These are phyloP conservation scores for Diutina siamensis DNA, from an alignment of 1,139 yeast genomes.

Conservation along the genomic window DNA sequence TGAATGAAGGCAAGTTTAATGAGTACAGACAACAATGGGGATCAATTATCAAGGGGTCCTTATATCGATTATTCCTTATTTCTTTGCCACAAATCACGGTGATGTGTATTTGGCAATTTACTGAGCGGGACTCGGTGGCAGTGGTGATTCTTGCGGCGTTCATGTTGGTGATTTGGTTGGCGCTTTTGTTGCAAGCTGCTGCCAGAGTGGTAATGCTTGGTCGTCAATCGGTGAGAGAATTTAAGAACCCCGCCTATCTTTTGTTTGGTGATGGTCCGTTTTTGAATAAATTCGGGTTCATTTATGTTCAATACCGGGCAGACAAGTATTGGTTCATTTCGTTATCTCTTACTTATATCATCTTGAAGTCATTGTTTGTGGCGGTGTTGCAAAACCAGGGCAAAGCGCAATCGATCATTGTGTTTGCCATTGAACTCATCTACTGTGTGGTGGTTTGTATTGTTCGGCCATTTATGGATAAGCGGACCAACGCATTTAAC, in stretches of 20 bases:
- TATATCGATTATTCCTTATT: slow-evolving; percentile 69
- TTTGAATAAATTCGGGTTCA: slow-evolving; percentile 82
- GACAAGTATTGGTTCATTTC: slow-evolving; percentile 75
- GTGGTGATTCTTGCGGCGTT: slow-evolving; percentile 68
- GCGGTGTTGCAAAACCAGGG: slow-evolving; percentile 79
- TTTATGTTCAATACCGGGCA: slow-evolving; percentile 86
- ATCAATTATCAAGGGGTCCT: slow-evolving; percentile 71
- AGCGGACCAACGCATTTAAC: slow-evolving; percentile 84
- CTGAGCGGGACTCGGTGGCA: slow-evolving; percentile 75
- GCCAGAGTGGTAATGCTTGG: slow-evolving; percentile 63
- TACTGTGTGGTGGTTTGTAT: slow-evolving; percentile 56
- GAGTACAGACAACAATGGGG: slow-evolving; percentile 79
- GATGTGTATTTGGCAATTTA: slow-evolving; percentile 82
- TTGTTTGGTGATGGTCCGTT: slow-evolving; percentile 75
- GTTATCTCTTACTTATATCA: slow-evolving; percentile 50
- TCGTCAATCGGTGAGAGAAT: slow-evolving; percentile 53
- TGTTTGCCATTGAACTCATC: slow-evolving; percentile 62
- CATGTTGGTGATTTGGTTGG: slow-evolving; percentile 43
- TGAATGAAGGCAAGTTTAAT: slow-evolving; percentile 55
- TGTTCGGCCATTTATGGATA: slow-evolving; percentile 87
- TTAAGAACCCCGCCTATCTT: slow-evolving; percentile 87
- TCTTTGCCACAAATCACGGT: slow-evolving; percentile 82
- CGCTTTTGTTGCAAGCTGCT: slow-evolving; percentile 64
- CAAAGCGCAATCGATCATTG: slow-evolving; percentile 65
- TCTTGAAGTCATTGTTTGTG: slow-evolving; percentile 70